Percentiles rank a stretch among this genome's conserved stretches.
Evolutionary conservation across 1,139 yeast species (phyloP).

Genomic region (Pichia sp.): DNA sequence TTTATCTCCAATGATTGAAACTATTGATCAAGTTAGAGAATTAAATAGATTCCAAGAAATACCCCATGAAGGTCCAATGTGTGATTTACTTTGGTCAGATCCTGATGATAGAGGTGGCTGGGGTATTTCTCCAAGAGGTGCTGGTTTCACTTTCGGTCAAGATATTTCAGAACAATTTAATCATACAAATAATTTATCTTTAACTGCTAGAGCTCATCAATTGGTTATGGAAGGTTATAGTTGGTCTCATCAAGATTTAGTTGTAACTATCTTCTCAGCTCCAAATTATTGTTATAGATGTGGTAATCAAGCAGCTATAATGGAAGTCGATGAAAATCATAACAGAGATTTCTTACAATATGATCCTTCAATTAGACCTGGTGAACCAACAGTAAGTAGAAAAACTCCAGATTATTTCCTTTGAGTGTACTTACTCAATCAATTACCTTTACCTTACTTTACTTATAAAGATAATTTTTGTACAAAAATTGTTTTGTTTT

Average conservation of each 20-base stretch:
- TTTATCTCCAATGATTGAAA: conserved; percentile 83
- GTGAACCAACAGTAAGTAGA: conserved; percentile 92
- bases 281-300: conserved; percentile 95
- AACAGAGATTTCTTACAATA: conserved; percentile 86
- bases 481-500: too few relatives aligned
- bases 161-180: conserved; percentile 80
- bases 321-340: conserved; percentile 95
- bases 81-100: conserved; percentile 95
- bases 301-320: conserved; percentile 98
- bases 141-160: conserved; percentile 91
- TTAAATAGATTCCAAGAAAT: conserved; percentile 71
- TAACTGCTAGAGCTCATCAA: conserved; percentile 96
- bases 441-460: neutral
- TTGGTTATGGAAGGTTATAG: conserved; percentile 92
- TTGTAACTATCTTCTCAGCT: conserved; percentile 96
- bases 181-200: conserved; percentile 69
- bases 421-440: conserved; percentile 28
- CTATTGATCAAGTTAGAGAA: conserved; percentile 81
- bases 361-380: conserved; percentile 92
- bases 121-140: conserved; percentile 98
- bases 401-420: conserved; percentile 93
- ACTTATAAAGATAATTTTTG: neutral
- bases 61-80: conserved; percentile 99
- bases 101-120: conserved; percentile 96
- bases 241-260: conserved; percentile 64